Conservation (phyloP, 2,329 filamentous ascomycete genomes). For the Penicillium sp. region DNA sequence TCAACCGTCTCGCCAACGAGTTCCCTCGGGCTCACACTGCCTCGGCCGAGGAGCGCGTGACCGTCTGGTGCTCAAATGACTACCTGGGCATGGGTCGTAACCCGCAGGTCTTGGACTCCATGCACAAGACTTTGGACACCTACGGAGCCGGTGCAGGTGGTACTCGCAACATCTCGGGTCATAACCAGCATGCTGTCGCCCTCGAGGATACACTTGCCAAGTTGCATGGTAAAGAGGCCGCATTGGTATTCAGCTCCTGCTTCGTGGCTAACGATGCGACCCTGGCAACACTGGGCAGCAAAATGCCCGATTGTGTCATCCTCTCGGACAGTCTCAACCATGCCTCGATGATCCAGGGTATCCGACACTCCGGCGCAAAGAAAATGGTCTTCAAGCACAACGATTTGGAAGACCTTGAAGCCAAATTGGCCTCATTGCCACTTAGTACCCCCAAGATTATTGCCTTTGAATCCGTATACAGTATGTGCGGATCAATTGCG, state of each 20-base stretch:
- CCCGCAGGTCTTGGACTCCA: constrained; percentile 70
- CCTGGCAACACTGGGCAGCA: constrained; percentile 89
- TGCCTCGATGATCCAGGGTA: constrained; percentile 98
- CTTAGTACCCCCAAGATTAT: constrained; percentile 89
- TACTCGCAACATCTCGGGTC: constrained; percentile 93
- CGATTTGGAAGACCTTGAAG: constrained; percentile 83
- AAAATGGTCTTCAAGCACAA: constrained; percentile 99
- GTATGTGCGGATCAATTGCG: constrained; percentile 96
- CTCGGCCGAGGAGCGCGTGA: constrained; percentile 71
- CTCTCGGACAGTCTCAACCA: constrained; percentile 97
- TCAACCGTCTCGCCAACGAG: constrained; percentile 92
- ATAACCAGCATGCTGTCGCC: constrained; percentile 85
- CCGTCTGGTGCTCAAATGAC: constrained; percentile 98
- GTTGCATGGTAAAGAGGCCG: constrained; percentile 82
- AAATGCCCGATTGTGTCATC: constrained; percentile 91
- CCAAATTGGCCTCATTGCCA: constrained; percentile 80
- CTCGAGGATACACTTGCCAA: constrained; percentile 75
- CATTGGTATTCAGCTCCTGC: constrained; percentile 92
- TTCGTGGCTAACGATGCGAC: constrained; percentile 98
- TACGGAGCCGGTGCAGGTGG: constrained; percentile 93
- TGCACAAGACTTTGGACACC: constrained; percentile 89
- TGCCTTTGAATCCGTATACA: constrained; percentile 96
- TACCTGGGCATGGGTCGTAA: constrained; percentile 98
- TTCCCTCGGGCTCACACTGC: constrained; percentile 92
- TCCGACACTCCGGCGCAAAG: constrained; percentile 89